Evolutionary conservation across 768 basidiomycete genomes (phyloP).

Genomic region (Termitomyces sp.): DNA sequence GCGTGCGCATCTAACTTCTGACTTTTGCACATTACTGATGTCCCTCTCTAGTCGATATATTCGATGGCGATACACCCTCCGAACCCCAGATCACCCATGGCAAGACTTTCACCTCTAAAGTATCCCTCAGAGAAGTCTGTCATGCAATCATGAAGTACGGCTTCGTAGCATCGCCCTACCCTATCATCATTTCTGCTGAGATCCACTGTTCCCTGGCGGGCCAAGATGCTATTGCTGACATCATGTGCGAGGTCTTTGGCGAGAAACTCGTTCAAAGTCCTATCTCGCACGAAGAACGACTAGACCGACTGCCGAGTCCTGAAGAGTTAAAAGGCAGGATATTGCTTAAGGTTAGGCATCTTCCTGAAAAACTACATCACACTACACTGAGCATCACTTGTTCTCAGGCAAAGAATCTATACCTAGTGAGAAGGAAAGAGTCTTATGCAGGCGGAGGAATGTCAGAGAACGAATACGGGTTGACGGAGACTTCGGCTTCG

Average conservation of each 20-base stretch:
- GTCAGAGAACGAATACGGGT: conserved; percentile 20
- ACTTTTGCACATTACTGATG: background rate
- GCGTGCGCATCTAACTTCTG: conserved; percentile 43
- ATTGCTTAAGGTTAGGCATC: conserved; percentile 66
- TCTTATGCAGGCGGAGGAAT: conserved; percentile 11
- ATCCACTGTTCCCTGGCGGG: conserved; percentile 76
- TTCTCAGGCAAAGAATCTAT: conserved; percentile 72
- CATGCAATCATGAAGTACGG: conserved; percentile 88
- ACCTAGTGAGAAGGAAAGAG: conserved; percentile 31
- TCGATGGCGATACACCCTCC: conserved; percentile 63
- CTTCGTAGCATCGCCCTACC: conserved; percentile 91
- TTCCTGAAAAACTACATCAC: background rate
- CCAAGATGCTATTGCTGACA: conserved; percentile 46
- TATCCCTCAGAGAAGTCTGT: conserved; percentile 81
- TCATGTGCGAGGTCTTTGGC: conserved; percentile 47
- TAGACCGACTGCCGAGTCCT: conserved; percentile 78
- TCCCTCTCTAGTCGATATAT: conserved; percentile 76
- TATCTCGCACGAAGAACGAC: conserved; percentile 31
- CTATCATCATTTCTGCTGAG: conserved; percentile 97
- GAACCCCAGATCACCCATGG: conserved; percentile 94
- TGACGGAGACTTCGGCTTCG: conserved; percentile 21
- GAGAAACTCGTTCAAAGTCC: conserved; percentile 32
- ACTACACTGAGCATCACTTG: background rate
- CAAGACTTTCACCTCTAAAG: conserved; percentile 85
- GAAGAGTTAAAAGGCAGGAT: conserved; percentile 79